These are phyloP conservation scores for Cyberlindnera sargentensis DNA, from an alignment of 805 yeast species.

Conservation along the genomic window DNA sequence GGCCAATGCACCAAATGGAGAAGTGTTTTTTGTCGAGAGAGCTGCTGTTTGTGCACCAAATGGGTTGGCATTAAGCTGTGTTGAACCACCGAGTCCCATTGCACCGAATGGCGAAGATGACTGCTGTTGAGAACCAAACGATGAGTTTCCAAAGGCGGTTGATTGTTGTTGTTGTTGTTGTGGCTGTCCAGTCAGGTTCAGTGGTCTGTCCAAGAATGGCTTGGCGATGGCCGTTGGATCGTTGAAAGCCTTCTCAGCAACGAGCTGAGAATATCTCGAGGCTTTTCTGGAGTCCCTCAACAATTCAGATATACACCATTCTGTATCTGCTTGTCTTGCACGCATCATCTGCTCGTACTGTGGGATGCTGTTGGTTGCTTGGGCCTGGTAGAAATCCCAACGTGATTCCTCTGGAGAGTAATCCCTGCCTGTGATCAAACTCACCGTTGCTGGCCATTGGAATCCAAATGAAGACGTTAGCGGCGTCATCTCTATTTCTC, in stretches of 20 bases:
- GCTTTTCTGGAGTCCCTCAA: slow-evolving; percentile 39
- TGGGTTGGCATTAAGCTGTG: background rate
- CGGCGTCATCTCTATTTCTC: slow-evolving; percentile 25
- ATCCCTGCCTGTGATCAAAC: slow-evolving; percentile 45
- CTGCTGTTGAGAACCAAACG: slow-evolving; percentile 4
- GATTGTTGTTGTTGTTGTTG: background rate
- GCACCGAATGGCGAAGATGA: slow-evolving; percentile 1
- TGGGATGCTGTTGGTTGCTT: slow-evolving; percentile 27
- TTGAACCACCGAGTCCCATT: background rate
- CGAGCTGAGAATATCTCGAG: slow-evolving; percentile 48
- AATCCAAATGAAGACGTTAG: slow-evolving; percentile 38
- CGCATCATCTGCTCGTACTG: slow-evolving; percentile 34
- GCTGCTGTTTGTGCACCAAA: slow-evolving; percentile 8
- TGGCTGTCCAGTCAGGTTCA: slow-evolving; percentile 21
- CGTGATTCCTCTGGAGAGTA: slow-evolving; percentile 48
- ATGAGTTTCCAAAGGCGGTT: background rate
- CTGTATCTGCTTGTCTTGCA: slow-evolving; percentile 42
- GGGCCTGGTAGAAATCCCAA: slow-evolving; percentile 38
- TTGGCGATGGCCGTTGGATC: slow-evolving; percentile 23
- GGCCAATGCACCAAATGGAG: slow-evolving; percentile 4
- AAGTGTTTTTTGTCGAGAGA: slow-evolving; percentile 3
- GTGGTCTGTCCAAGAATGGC: slow-evolving; percentile 28
- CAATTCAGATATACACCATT: slow-evolving; percentile 32
- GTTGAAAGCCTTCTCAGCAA: slow-evolving; percentile 28
- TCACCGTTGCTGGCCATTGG: slow-evolving; percentile 40